Evolutionary conservation across 768 basidiomycete species (phyloP), one percentile per base, ranked within the genome.

Genomic region (Tylopilus sp.): DNA sequence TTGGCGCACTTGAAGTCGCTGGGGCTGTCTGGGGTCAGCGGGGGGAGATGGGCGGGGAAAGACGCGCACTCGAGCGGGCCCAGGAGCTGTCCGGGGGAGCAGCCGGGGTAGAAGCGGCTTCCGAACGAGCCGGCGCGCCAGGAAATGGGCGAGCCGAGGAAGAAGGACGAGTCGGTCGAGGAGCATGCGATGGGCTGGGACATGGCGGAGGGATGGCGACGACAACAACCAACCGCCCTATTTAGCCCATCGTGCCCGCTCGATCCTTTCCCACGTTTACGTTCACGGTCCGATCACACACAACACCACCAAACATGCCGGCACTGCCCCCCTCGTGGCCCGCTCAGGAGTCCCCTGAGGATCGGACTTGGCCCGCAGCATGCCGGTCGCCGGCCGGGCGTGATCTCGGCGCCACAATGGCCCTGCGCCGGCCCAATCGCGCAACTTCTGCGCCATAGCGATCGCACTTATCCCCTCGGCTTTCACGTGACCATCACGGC

Each of bases 131-230:
- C 82, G 0, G 78, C 75, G 6, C 83, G 77, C 80, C 85, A 90
- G 19, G 87, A 88, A 47, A 86, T 74, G 40, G 87, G 87, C 0
- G 86, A 88, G 49, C 85, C 85, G 8, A 89, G 74, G 64, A 86
- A 84, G 72, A 84, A 88, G 0, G 83, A 83, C 4, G 83, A 79
- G 17, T 84, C 34, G 16, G 19, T 16, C 6, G 22, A 10, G n/a
- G 6, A 28, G 60, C 74, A 74, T 29, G 76, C 67, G 65, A 79
- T 79, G 54, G 78, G 78, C 49, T 78, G 76, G 40, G 72, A 60
- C 74, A 77, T 78, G 53, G 26, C 30, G 13, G 26, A n/a, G n/a
- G 22, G 30, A 30, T 41, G 45, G 34, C 13, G 42, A 9, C 12
- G 14, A 19, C n/a, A 36, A 9, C 16, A 17, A 36, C 21, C 30